Conservation (phyloP, 345 rosid genomes). For the Anacardium occidentale region DNA sequence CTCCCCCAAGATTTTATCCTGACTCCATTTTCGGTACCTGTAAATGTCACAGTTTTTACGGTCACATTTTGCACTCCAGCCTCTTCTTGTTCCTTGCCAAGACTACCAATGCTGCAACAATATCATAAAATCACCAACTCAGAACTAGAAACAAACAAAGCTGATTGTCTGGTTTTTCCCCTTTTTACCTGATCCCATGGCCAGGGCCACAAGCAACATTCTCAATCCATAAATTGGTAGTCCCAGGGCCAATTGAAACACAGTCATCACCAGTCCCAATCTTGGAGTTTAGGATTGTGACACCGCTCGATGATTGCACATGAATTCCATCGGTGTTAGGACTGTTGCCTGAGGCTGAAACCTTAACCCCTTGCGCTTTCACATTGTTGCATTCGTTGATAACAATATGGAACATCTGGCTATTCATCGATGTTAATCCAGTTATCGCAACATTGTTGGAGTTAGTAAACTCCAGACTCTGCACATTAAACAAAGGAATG, state of each 20-base stretch:
- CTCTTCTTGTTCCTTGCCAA: conserved; percentile 35
- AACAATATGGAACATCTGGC: no score
- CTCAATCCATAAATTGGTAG: conserved; percentile 50
- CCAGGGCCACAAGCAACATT: conserved; percentile 73
- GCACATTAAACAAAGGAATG: background rate
- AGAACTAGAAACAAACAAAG: no score
- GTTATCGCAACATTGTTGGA: background rate
- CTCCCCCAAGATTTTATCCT: conserved; percentile 45
- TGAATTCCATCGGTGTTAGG: background rate
- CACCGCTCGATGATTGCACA: background rate
- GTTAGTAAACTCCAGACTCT: background rate
- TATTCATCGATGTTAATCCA: background rate
- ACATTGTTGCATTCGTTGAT: background rate
- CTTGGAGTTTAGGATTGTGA: no score
- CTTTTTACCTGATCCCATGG: conserved; percentile 51
- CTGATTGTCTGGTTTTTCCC: no score
- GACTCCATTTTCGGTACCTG: conserved; percentile 36
- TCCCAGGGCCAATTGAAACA: conserved; percentile 65
- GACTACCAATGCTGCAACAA: conserved; percentile 38
- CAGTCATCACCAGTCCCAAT: conserved; percentile 73
- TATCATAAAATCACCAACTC: background rate
- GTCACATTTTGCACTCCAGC: conserved; percentile 41
- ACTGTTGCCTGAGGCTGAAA: background rate
- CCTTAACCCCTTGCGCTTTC: background rate
- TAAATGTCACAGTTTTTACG: conserved; percentile 27